These are phyloP conservation scores for Ophiosphaerella korrae DNA, from an alignment of 2,329 filamentous ascomycete species.

Conservation along the genomic window DNA sequence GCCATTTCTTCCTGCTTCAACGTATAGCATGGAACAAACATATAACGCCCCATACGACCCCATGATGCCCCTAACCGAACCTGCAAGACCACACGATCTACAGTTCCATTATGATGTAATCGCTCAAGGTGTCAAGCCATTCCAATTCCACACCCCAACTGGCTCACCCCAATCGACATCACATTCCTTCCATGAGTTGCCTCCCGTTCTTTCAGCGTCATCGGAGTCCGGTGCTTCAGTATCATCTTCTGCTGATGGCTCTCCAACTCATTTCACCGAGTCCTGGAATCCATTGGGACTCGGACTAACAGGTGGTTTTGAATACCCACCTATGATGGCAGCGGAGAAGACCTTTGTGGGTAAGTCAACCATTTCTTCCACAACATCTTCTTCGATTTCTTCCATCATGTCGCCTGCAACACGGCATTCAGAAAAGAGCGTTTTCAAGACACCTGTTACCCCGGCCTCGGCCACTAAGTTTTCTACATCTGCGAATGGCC, in stretches of 20 bases:
- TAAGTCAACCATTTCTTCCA: conserved; percentile 53
- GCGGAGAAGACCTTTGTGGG: conserved; percentile 56
- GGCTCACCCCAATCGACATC: conserved; percentile 53
- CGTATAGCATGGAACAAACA: conserved; percentile 39
- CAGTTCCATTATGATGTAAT: conserved; percentile 44
- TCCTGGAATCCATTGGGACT: conserved; percentile 65
- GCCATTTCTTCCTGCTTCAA: conserved; percentile 33
- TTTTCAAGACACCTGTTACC: conserved; percentile 41
- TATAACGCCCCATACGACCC: conserved; percentile 47
- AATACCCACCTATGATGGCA: conserved; percentile 56
- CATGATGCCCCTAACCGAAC: conserved; percentile 39
- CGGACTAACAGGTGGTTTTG: conserved; percentile 64
- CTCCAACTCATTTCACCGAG: conserved; percentile 64
- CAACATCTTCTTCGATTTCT: conserved; percentile 16
- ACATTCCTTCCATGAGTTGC: conserved; percentile 54
- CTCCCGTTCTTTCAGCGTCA: conserved; percentile 53
- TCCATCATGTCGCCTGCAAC: conserved; percentile 22
- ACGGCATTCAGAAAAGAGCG: conserved; percentile 16
- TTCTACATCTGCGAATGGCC: conserved; percentile 15
- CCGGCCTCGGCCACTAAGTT: conserved; percentile 47
- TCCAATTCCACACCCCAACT: conserved; percentile 45
- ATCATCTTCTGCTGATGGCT: conserved; percentile 57
- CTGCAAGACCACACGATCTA: conserved; percentile 41
- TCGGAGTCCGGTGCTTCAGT: conserved; percentile 59
- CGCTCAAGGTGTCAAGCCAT: conserved; percentile 44